Evolutionary conservation across 139 green algal species (phyloP).

Genomic region (Yamagishiella unicocca): DNA sequence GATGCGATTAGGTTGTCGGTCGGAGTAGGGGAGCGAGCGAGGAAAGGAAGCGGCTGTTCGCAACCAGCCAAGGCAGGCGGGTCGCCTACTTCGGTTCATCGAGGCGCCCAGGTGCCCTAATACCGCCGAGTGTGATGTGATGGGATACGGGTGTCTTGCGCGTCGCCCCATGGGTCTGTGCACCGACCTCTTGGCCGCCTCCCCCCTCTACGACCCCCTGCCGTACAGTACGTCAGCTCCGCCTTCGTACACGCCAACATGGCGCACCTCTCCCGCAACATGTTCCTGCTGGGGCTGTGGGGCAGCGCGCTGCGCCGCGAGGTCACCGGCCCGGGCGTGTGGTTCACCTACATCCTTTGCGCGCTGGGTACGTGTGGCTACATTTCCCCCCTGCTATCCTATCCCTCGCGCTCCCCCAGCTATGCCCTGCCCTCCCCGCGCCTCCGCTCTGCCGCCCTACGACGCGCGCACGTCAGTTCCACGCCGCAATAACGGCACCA

Average conservation of each 20-base stretch:
- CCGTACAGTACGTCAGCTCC: slow-evolving; percentile 26
- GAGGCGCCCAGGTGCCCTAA: too few relatives aligned
- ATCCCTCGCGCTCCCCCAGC: too few relatives aligned
- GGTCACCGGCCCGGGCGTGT: slow-evolving; percentile 16
- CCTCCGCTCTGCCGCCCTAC: too few relatives aligned
- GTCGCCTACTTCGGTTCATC: too few relatives aligned
- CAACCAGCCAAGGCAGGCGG: too few relatives aligned
- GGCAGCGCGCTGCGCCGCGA: slow-evolving; percentile 27
- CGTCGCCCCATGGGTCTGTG: not conserved
- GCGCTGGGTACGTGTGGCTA: slow-evolving; percentile 30
- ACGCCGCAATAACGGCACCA: too few relatives aligned
- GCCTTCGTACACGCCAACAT: slow-evolving; percentile 44
- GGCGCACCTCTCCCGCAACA: slow-evolving; percentile 39
- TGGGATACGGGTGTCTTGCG: not conserved
- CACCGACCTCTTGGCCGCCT: not conserved
- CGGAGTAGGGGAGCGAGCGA: not conserved
- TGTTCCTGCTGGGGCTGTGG: slow-evolving; percentile 42
- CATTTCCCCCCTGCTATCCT: too few relatives aligned
- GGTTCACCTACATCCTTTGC: slow-evolving; percentile 34
- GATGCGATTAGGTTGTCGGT: not conserved
- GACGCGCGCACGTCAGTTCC: too few relatives aligned
- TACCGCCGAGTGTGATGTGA: too few relatives aligned
- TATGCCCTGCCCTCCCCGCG: too few relatives aligned
- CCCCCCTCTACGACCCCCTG: not conserved
- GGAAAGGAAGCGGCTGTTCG: not conserved